Percentiles rank a stretch among this genome's conserved stretches.
Evolutionary conservation across 257 asterid species (phyloP).

Genomic region (Salvia hispanica): DNA sequence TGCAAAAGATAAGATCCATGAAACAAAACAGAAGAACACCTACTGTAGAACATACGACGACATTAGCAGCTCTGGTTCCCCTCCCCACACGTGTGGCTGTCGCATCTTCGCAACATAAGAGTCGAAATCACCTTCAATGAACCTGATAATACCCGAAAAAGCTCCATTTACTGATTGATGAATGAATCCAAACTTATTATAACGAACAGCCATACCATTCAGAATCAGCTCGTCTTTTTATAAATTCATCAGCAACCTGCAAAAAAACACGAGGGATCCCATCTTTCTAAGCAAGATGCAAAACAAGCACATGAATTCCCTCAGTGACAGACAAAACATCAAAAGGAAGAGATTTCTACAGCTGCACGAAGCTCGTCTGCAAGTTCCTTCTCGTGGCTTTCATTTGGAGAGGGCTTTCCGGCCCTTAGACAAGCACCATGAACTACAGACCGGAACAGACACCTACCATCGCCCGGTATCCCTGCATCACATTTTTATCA

Average conservation of each 20-base stretch:
- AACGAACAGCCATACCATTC: conserved; percentile 52
- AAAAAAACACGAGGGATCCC: conserved; percentile 22
- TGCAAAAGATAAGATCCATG: background rate
- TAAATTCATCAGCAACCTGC: conserved; percentile 72
- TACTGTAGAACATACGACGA: conserved; percentile 68
- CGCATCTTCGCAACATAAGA: conserved; percentile 60
- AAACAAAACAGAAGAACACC: conserved; percentile 26
- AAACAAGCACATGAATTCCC: conserved; percentile 15
- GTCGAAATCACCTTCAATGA: conserved; percentile 75
- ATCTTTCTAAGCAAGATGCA: conserved; percentile 13
- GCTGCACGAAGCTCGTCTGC: conserved; percentile 76
- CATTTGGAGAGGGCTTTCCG: conserved; percentile 65
- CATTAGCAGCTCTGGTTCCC: conserved; percentile 80
- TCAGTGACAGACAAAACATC: conserved; percentile 2
- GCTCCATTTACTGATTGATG: background rate
- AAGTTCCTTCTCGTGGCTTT: conserved; percentile 55
- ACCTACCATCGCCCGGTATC: conserved; percentile 80
- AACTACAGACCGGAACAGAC: conserved; percentile 73
- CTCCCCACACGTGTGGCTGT: conserved; percentile 77
- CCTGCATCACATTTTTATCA: conserved; percentile 42
- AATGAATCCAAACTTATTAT: background rate
- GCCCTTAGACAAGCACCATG: conserved; percentile 65
- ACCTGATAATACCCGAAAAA: conserved; percentile 42
- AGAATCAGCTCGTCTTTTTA: conserved; percentile 64
- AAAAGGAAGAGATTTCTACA: conserved; percentile 32